Base-by-base conservation (phyloP, 176 grass and related monocot species). In the Chloris gayana region DNA sequence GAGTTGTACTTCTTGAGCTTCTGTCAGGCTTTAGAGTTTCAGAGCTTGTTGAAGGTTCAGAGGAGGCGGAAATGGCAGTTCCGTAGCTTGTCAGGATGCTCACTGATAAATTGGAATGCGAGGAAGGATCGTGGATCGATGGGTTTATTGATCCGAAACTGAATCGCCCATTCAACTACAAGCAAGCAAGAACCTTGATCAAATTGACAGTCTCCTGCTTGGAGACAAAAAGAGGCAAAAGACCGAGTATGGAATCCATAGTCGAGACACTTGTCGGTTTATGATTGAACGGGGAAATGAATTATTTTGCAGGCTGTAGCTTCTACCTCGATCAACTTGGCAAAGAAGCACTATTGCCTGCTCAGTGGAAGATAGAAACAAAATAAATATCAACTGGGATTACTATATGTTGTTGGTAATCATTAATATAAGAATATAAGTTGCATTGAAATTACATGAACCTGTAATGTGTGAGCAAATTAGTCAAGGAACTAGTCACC, bases 1-100 rank as follows among this genome's bases (percentile, higher is more conserved):
- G 79, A 34, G 56, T 72, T 35, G 29, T 82, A 51, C 50, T 89
- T n/a, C 69, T 85, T 5, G 87, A 89, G 70, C 50, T 89, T 26
- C 11, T 88, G 32, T 78, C 44, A 9, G 86, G 80, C 24, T 17
- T 64, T 18, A 61, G 74, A 78, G 26, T 88, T 67, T 84, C 57
- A 14, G 80, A 80, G 33, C 68, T 54, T 42, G 54, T 88, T 33
- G 54, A 42, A 45, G 72, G 81, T 42, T 37, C 44, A 49, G 38
- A 3, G 0, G 30, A 77, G 25, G 79, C 44, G 19, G 25, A 77
- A 54, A 64, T 70, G 64, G 64, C 46, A 59, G 59, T 64, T 5
- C 14, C 27, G 12, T 64, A 77, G 26, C 26, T 65, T 78, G 75
- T 78, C 18, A 65, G 27, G 2, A 78, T 49, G 75, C 60, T 78